Percentiles rank a stretch among this genome's conserved stretches.
These are phyloP conservation scores for Misopates orontium DNA, from an alignment of 257 asterid genomes.

Conservation along the genomic window DNA sequence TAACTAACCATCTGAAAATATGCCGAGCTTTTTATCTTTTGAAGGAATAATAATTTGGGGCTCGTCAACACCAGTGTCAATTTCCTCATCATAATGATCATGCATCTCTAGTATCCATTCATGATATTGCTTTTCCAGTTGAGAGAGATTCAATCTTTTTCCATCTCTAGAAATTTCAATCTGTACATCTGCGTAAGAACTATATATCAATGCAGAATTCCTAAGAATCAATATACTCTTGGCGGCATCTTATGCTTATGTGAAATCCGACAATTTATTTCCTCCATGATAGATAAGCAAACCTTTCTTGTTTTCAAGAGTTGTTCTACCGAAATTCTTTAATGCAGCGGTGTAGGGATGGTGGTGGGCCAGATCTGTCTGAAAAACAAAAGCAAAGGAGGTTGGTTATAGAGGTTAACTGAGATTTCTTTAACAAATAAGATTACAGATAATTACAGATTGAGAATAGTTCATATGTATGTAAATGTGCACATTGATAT, in stretches of 20 bases:
- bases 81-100: constrained; percentile 52
- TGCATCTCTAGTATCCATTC: constrained; percentile 73
- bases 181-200: constrained; percentile 40
- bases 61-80: constrained; percentile 52
- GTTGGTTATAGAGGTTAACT: neutral
- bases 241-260: neutral
- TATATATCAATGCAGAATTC: neutral
- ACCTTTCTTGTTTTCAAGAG: constrained; percentile 48
- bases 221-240: neutral
- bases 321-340: constrained; percentile 57
- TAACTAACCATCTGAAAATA: constrained; percentile 54
- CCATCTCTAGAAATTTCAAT: constrained; percentile 47
- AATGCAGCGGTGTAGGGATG: constrained; percentile 64
- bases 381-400: constrained; percentile 19
- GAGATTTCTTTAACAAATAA: too few species aligned
- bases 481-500: too few species aligned
- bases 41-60: constrained; percentile 43
- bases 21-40: constrained; percentile 46
- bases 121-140: constrained; percentile 55
- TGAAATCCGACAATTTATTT: neutral
- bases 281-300: neutral
- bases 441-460: too few species aligned
- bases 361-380: constrained; percentile 71
- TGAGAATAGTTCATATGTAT: too few species aligned
- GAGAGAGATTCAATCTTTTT: constrained; percentile 40